Evolutionary conservation across 176 grass and related monocot genomes (phyloP).

Genomic region (Alopecurus myosuroides): DNA sequence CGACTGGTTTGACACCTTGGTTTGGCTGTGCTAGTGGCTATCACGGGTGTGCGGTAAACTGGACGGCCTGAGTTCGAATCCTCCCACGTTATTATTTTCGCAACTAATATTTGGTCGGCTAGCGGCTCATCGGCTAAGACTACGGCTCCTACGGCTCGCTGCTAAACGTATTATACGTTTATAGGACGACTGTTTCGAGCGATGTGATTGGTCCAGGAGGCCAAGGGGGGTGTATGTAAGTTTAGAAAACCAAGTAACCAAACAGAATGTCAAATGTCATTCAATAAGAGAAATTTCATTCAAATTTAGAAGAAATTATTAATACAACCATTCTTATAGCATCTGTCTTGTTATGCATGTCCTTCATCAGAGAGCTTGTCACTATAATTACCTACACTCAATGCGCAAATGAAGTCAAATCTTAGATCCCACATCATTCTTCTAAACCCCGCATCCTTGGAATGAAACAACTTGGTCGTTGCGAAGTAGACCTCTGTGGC

Average conservation of each 20-base stretch:
- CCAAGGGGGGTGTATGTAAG: no score
- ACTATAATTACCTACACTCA: slow-evolving; percentile 90
- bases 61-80: no score
- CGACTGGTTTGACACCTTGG: no score
- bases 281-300: not conserved
- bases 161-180: no score
- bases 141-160: no score
- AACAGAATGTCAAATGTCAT: not conserved
- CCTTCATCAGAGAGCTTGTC: slow-evolving; percentile 99
- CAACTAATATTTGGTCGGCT: no score
- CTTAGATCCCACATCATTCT: slow-evolving; percentile 51
- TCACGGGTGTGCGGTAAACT: no score
- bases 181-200: no score
- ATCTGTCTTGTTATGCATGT: slow-evolving; percentile 98
- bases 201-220: no score
- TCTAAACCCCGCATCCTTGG: slow-evolving; percentile 90
- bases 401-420: slow-evolving; percentile 6
- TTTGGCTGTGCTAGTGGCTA: no score
- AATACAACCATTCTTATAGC: slow-evolving; percentile 50
- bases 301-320: slow-evolving; percentile 14
- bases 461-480: slow-evolving; percentile 94
- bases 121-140: no score
- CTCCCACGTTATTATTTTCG: no score
- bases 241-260: not conserved
- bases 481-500: slow-evolving; percentile 95